These are phyloP conservation scores for Catunica adiposa DNA, from an alignment of 2,329 filamentous ascomycete genomes.

Conservation along the genomic window DNA sequence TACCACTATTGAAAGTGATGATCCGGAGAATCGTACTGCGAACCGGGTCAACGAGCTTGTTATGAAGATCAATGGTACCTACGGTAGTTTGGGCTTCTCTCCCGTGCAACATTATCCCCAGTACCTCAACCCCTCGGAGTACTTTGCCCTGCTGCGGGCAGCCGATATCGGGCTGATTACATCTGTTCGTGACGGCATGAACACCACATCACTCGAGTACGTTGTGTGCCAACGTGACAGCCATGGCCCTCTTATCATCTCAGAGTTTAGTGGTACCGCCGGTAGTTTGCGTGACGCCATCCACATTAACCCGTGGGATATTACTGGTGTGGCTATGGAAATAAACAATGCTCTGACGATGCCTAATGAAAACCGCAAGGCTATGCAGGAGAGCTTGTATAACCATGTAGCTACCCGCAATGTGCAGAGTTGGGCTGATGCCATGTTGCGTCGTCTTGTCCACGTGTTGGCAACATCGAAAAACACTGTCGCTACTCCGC, in stretches of 20 bases:
- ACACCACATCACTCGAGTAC: constrained; percentile 90
- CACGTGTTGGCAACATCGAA: constrained; percentile 65
- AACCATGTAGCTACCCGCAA: constrained; percentile 72
- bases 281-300: constrained; percentile 72
- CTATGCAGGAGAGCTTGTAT: constrained; percentile 62
- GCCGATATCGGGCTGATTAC: constrained; percentile 90
- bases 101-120: constrained; percentile 92
- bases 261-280: constrained; percentile 90
- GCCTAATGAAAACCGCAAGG: constrained; percentile 45
- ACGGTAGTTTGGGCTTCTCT: constrained; percentile 73
- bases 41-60: constrained; percentile 84
- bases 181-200: constrained; percentile 93
- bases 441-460: constrained; percentile 62
- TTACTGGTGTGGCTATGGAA: constrained; percentile 64
- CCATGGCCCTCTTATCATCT: constrained; percentile 78
- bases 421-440: constrained; percentile 70
- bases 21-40: constrained; percentile 62
- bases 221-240: constrained; percentile 79
- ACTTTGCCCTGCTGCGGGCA: constrained; percentile 80
- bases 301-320: constrained; percentile 94
- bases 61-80: constrained; percentile 77
- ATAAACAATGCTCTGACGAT: constrained; percentile 72
- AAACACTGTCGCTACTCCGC: constrained; percentile 59
- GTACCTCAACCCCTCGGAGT: constrained; percentile 77
- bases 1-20: constrained; percentile 62